Evolutionary conservation across 163 green algal species (phyloP).

Genomic region (Scenedesmus sp.): DNA sequence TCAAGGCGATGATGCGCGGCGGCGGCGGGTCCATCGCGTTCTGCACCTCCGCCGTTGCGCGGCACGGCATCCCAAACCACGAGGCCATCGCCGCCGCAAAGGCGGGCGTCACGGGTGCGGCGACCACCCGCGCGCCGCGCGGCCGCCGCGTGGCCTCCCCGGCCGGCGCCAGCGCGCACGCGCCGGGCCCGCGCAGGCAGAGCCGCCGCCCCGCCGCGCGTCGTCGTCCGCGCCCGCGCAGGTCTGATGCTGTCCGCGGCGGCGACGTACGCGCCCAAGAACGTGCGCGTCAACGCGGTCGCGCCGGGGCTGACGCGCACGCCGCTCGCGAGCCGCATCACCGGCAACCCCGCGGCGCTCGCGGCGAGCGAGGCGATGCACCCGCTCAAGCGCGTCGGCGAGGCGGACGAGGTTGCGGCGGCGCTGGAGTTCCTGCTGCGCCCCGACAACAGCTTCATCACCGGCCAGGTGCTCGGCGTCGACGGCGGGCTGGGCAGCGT

Average conservation of each 20-base stretch:
- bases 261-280: conserved; percentile 81
- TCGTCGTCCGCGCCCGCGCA: too few species aligned
- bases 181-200: too few species aligned
- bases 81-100: conserved; percentile 87
- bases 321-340: conserved; percentile 70
- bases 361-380: conserved; percentile 78
- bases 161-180: too few species aligned
- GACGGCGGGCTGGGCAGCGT: conserved; percentile 72
- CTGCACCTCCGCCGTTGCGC: conserved; percentile 72
- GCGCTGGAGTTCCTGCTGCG: conserved; percentile 80
- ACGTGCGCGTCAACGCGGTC: conserved; percentile 87
- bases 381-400: conserved; percentile 62
- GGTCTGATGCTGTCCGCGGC: conserved; percentile 70
- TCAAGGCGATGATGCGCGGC: conserved; percentile 68
- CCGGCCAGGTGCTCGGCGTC: conserved; percentile 75
- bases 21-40: conserved; percentile 68
- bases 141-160: too few species aligned
- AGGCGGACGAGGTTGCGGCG: conserved; percentile 67
- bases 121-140: too few species aligned
- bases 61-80: conserved; percentile 83
- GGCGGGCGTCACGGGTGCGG: conserved; percentile 58
- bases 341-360: conserved; percentile 64
- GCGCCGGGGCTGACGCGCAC: conserved; percentile 78
- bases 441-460: conserved; percentile 64
- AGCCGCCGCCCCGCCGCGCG: too few species aligned